These are phyloP conservation scores for Salvia splendens DNA, from an alignment of 257 asterid genomes.

Conservation along the genomic window DNA sequence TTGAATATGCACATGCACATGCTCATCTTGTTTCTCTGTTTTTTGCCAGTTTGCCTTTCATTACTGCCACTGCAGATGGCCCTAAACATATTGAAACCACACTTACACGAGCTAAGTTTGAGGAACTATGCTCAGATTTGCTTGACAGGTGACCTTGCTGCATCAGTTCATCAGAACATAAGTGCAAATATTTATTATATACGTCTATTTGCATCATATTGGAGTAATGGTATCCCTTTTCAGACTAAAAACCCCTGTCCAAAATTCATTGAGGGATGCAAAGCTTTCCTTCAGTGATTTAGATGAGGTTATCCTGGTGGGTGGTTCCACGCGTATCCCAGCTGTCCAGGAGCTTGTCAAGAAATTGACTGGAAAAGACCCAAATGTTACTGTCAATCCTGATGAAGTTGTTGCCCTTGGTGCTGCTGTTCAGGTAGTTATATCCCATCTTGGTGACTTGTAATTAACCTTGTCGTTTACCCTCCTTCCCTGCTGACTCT, in stretches of 20 bases:
- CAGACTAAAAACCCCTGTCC: conserved; percentile 92
- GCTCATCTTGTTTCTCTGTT: conserved; percentile 10
- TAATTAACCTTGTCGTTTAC: conserved; percentile 7
- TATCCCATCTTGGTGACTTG: not conserved
- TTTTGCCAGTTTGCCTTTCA: conserved; percentile 83
- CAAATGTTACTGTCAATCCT: conserved; percentile 94
- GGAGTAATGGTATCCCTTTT: not conserved
- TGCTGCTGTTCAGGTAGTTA: conserved; percentile 92
- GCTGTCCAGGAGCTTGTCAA: conserved; percentile 95
- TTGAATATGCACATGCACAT: not conserved
- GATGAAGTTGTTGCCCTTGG: conserved; percentile 99
- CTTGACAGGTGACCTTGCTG: conserved; percentile 73
- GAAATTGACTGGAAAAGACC: conserved; percentile 94
- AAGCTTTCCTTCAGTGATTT: conserved; percentile 81
- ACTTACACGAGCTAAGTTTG: conserved; percentile 89
- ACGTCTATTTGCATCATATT: not conserved
- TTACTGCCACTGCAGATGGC: conserved; percentile 98
- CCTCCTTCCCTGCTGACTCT: conserved; percentile 15
- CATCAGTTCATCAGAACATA: not conserved
- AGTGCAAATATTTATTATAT: not conserved
- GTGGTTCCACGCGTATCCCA: conserved; percentile 97
- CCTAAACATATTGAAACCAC: conserved; percentile 96
- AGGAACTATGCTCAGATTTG: conserved; percentile 89
- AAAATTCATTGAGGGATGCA: conserved; percentile 91
- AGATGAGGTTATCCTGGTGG: conserved; percentile 93